Evolutionary conservation across 495 filamentous ascomycete genomes (phyloP).

Genomic region (Aspergillus leporis): DNA sequence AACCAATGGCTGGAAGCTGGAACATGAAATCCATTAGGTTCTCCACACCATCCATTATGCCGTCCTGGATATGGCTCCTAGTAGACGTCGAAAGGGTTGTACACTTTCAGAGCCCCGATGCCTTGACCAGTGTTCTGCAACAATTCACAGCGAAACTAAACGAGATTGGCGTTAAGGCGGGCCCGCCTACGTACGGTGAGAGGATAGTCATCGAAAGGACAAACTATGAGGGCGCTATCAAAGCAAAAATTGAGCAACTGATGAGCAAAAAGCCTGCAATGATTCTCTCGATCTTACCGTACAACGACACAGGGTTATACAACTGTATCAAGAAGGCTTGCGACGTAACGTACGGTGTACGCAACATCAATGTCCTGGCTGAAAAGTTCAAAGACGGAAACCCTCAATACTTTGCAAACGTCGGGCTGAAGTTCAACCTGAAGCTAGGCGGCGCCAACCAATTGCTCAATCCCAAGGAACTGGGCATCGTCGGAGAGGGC

Average conservation of each 20-base stretch:
- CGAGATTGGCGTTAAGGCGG: conserved; percentile 31
- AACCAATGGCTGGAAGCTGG: conserved; percentile 47
- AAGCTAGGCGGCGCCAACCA: conserved; percentile 85
- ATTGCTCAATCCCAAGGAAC: conserved; percentile 44
- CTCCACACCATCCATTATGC: conserved; percentile 31
- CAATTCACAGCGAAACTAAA: conserved; percentile 25
- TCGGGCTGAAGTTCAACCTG: conserved; percentile 80
- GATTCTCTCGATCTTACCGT: conserved; percentile 64
- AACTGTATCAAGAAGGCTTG: conserved; percentile 67
- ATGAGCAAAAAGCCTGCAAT: conserved; percentile 39
- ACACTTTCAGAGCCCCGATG: conserved; percentile 12
- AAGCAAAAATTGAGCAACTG: background rate
- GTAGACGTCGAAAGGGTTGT: conserved; percentile 11
- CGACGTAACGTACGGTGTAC: conserved; percentile 63
- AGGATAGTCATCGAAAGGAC: conserved; percentile 15
- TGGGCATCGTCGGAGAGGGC: conserved; percentile 58
- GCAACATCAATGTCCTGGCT: conserved; percentile 61
- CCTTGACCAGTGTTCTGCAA: conserved; percentile 12
- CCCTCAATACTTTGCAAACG: conserved; percentile 66
- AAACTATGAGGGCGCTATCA: conserved; percentile 10
- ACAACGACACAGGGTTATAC: conserved; percentile 54
- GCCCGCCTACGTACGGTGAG: conserved; percentile 17
- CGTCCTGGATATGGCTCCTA: conserved; percentile 40
- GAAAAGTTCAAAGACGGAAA: conserved; percentile 48
- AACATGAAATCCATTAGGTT: conserved; percentile 55